These are phyloP conservation scores for Trichoderma sp. DNA, from an alignment of 2,329 filamentous ascomycete species.

Conservation along the genomic window DNA sequence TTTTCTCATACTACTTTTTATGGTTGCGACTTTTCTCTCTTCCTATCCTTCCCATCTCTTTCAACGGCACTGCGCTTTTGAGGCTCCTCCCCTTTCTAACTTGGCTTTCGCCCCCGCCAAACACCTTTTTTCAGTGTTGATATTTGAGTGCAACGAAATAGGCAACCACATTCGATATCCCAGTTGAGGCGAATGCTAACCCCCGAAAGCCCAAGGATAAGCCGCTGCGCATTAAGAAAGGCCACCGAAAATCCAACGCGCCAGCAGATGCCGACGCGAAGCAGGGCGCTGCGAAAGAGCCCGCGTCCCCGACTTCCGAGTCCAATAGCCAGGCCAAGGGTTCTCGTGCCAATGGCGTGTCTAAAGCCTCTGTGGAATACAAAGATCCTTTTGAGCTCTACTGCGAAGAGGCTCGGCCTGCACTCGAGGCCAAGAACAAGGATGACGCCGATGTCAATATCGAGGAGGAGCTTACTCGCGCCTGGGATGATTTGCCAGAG, in stretches of 20 bases:
- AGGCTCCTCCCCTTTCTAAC: slow-evolving; percentile 8
- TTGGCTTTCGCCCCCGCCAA: slow-evolving; percentile 9
- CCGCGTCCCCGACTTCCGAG: slow-evolving; percentile 54
- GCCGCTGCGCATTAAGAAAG: slow-evolving; percentile 73
- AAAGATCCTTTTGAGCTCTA: slow-evolving; percentile 59
- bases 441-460: slow-evolving; percentile 45
- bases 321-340: slow-evolving; percentile 45
- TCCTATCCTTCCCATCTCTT: background rate
- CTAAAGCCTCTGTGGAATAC: slow-evolving; percentile 47
- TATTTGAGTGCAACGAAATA: slow-evolving; percentile 41
- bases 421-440: slow-evolving; percentile 51
- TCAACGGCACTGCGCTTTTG: background rate
- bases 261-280: slow-evolving; percentile 50
- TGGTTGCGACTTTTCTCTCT: slow-evolving; percentile 19
- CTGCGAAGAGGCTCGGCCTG: slow-evolving; percentile 54
- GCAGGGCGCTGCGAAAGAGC: slow-evolving; percentile 52
- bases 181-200: slow-evolving; percentile 44
- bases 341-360: slow-evolving; percentile 47
- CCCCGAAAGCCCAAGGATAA: slow-evolving; percentile 72
- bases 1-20: background rate
- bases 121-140: slow-evolving; percentile 39
- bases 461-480: slow-evolving; percentile 59
- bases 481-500: slow-evolving; percentile 59
- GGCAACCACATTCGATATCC: slow-evolving; percentile 40
- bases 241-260: slow-evolving; percentile 65